A percentile compares a stretch with the other conserved stretches of the same genome.
Evolutionary conservation across 116 monocot genomes (phyloP).

Genomic region (Cymodocea nodosa): DNA sequence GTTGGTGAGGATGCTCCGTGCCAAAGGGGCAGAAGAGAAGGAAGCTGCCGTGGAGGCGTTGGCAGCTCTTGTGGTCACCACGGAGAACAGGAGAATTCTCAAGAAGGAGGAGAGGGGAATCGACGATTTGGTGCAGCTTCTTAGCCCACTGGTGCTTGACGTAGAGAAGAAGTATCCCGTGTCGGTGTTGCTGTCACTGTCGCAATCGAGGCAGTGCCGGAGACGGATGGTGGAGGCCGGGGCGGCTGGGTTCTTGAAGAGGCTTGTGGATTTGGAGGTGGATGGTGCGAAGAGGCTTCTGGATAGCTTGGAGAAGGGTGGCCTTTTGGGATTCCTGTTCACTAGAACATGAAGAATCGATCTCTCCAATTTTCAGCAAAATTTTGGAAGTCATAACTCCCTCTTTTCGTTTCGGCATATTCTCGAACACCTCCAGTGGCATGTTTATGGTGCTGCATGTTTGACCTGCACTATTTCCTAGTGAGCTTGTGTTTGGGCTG

Average conservation of each 20-base stretch:
- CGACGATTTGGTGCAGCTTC: slow-evolving; percentile 38
- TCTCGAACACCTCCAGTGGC: too few species aligned
- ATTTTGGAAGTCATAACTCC: neutral
- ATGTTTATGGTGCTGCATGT: too few species aligned
- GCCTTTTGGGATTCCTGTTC: slow-evolving; percentile 43
- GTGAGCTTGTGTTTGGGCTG: too few species aligned
- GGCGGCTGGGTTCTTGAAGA: slow-evolving; percentile 39
- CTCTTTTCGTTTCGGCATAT: neutral
- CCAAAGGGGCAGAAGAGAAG: slow-evolving; percentile 48
- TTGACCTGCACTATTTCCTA: too few species aligned
- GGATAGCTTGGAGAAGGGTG: slow-evolving; percentile 49
- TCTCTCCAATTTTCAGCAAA: neutral
- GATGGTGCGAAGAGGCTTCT: slow-evolving; percentile 70
- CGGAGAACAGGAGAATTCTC: slow-evolving; percentile 32
- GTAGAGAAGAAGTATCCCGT: slow-evolving; percentile 51
- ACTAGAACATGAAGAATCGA: slow-evolving; percentile 18
- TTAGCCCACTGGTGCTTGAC: slow-evolving; percentile 25
- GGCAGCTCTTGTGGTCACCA: slow-evolving; percentile 19
- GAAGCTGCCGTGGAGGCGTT: slow-evolving; percentile 58
- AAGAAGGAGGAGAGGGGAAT: slow-evolving; percentile 68
- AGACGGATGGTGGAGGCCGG: slow-evolving; percentile 70
- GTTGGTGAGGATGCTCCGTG: slow-evolving; percentile 53
- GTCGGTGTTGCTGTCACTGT: slow-evolving; percentile 29
- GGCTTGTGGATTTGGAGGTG: slow-evolving; percentile 40
- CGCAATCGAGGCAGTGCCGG: slow-evolving; percentile 51